Percentiles rank a stretch among this genome's conserved stretches.
Evolutionary conservation across 306 rosid species (phyloP).

Genomic region (Vigna hirtella): DNA sequence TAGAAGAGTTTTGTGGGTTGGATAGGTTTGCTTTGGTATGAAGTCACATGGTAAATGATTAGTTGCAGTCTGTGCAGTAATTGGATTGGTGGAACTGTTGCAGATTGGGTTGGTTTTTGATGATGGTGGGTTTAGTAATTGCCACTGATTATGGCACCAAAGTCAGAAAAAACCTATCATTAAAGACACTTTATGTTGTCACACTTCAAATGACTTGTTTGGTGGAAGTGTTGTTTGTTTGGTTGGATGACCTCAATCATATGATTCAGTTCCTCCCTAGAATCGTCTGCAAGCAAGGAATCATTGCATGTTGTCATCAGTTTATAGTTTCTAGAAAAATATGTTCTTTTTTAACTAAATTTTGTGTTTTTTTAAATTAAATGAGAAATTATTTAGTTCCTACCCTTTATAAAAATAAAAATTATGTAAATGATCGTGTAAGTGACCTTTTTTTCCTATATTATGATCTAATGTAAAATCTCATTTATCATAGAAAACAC

Average conservation of each 20-base stretch:
- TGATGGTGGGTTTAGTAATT: conserved; percentile 51
- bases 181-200: conserved; percentile 40
- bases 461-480: too few species aligned
- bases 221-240: not conserved
- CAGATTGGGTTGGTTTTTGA: conserved; percentile 37
- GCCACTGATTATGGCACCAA: conserved; percentile 42
- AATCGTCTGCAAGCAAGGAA: conserved; percentile 48
- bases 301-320: conserved; percentile 12
- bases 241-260: conserved; percentile 37
- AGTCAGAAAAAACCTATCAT: conserved; percentile 44
- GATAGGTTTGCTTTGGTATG: conserved; percentile 65
- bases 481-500: too few species aligned
- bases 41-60: conserved; percentile 65
- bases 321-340: too few species aligned
- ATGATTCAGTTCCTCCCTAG: not conserved
- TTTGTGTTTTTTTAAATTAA: too few species aligned
- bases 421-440: too few species aligned
- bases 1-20: conserved; percentile 43
- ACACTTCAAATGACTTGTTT: conserved; percentile 38
- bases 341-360: too few species aligned
- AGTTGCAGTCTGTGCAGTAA: conserved; percentile 44
- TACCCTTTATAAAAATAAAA: too few species aligned
- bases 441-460: too few species aligned
- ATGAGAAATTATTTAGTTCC: too few species aligned
- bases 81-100: conserved; percentile 44